phyloP scores from a whole-genome alignment of 2,329 filamentous ascomycete genomes.

The Paracamarosporium sp. region DNA sequence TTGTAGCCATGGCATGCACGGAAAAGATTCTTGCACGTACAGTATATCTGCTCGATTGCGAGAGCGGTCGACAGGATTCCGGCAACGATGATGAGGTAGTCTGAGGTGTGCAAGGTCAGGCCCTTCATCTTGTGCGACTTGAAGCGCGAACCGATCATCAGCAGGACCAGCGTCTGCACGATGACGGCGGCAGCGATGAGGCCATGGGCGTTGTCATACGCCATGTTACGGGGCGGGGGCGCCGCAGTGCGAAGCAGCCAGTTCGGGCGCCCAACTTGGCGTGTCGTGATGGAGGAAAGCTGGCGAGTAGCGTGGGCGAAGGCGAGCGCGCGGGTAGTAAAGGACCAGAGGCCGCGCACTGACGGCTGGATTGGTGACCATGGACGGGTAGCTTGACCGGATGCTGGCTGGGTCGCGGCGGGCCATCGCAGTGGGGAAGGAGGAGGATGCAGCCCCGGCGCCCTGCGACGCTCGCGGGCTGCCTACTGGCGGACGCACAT shows the following conservation, averaged over 20 bases:
- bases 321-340: neutral
- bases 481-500: no score
- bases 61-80: constrained; percentile 5
- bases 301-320: neutral
- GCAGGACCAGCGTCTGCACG: constrained; percentile 7
- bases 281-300: neutral
- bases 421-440: no score
- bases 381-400: no score
- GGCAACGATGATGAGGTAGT: constrained; percentile 8
- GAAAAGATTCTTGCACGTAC: neutral
- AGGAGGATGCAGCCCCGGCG: no score
- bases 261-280: neutral
- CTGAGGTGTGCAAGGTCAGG: neutral
- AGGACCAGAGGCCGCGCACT: neutral
- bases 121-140: constrained; percentile 3
- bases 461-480: no score
- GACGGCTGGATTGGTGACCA: no score
- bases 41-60: constrained; percentile 3
- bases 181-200: constrained; percentile 12
- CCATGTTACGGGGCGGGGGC: neutral
- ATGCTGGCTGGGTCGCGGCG: no score
- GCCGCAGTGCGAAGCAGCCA: neutral
- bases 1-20: no score
- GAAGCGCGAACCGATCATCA: constrained; percentile 4
- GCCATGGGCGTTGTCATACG: constrained; percentile 10